phyloP scores from a whole-genome alignment of 768 basidiomycete species.

The Russula griseocarnosa region DNA sequence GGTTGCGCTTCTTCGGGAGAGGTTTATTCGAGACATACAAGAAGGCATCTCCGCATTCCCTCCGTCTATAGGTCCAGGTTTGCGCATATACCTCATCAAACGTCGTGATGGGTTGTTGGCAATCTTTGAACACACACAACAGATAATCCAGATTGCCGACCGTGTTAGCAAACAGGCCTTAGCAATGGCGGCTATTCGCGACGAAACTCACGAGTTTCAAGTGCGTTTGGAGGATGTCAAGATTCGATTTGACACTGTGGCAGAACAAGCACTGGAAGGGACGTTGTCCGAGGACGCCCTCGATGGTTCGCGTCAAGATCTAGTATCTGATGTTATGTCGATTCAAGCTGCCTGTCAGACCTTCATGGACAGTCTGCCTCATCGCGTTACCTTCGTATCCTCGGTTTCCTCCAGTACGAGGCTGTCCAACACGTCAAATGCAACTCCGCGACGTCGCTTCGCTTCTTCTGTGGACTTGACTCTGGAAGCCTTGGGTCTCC shows the following conservation, averaged over 20 bases:
- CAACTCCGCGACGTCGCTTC: conserved; percentile 37
- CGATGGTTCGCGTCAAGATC: conserved; percentile 34
- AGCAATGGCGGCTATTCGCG: conserved; percentile 54
- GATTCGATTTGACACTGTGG: conserved; percentile 44
- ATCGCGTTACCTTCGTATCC: conserved; percentile 57
- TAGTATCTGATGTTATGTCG: conserved; percentile 36
- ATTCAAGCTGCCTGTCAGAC: conserved; percentile 44
- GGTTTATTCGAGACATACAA: conserved; percentile 44
- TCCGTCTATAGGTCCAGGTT: conserved; percentile 41
- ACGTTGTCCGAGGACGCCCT: conserved; percentile 34
- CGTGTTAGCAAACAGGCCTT: conserved; percentile 54
- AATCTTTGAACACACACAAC: conserved; percentile 43
- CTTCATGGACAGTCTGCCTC: conserved; percentile 49
- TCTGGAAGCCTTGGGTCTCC: conserved; percentile 36
- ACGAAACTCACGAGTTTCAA: conserved; percentile 56
- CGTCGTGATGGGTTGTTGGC: conserved; percentile 42
- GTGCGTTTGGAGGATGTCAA: conserved; percentile 57
- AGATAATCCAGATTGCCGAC: conserved; percentile 47
- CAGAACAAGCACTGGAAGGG: conserved; percentile 42
- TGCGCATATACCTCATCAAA: conserved; percentile 47
- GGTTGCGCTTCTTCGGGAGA: conserved; percentile 41
- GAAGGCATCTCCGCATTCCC: conserved; percentile 49
- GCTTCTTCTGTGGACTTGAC: conserved; percentile 39
- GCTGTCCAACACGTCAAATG: conserved; percentile 17
- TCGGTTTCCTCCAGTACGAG: conserved; percentile 29